Evolutionary conservation across 139 green algal species (phyloP).

Genomic region (Zygnema circumcarinatum): DNA sequence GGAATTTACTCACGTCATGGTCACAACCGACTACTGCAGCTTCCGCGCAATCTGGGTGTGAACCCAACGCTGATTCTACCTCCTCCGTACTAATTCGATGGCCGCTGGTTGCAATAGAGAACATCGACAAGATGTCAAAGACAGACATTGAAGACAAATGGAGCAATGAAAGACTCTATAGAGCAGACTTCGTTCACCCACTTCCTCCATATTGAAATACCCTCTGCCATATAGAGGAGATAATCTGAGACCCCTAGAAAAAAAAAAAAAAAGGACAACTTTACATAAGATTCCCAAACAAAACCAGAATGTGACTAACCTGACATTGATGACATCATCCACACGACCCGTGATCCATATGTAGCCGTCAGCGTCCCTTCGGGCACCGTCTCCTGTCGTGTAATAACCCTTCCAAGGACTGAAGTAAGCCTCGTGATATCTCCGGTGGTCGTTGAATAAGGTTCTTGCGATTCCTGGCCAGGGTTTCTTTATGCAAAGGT

Average conservation of each 20-base stretch:
- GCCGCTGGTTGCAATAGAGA: too few species aligned
- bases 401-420: conserved; percentile 79
- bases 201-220: too few species aligned
- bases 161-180: too few species aligned
- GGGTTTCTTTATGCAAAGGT: conserved; percentile 65
- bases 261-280: too few species aligned
- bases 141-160: too few species aligned
- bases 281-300: too few species aligned
- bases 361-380: conserved; percentile 70
- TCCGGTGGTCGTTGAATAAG: conserved; percentile 81
- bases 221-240: too few species aligned
- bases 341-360: conserved; percentile 86
- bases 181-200: too few species aligned
- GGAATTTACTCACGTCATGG: conserved; percentile 30
- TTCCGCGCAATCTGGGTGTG: conserved; percentile 59
- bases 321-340: conserved; percentile 94
- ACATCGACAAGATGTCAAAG: too few species aligned
- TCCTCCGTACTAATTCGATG: conserved; percentile 67
- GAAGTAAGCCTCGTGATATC: conserved; percentile 86
- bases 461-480: conserved; percentile 78
- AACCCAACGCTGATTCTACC: conserved; percentile 62
- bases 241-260: too few species aligned
- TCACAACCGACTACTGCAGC: conserved; percentile 61
- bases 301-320: conserved; percentile 18
- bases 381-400: conserved; percentile 77